These are phyloP conservation scores for Kodamaea kakaduensis DNA, from an alignment of 805 yeast genomes.

Conservation along the genomic window DNA sequence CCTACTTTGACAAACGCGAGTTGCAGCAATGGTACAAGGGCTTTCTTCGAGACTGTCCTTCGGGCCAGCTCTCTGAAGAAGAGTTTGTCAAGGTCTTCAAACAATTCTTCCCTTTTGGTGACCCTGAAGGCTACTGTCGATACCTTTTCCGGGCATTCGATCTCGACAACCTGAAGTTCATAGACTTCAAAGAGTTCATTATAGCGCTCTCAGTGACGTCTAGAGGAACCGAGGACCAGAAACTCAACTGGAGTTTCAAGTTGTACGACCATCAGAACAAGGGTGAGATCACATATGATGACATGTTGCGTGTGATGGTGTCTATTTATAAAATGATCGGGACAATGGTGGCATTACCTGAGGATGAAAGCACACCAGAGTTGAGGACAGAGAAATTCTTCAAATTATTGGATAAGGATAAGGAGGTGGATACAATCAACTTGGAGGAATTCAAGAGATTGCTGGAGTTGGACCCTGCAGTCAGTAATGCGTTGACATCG, in stretches of 20 bases:
- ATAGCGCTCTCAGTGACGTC: constrained; percentile 82
- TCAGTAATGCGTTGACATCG: constrained; percentile 69
- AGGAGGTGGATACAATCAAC: constrained; percentile 60
- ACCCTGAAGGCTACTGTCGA: constrained; percentile 86
- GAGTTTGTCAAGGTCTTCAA: constrained; percentile 90
- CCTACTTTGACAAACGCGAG: constrained; percentile 90
- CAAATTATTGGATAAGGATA: constrained; percentile 63
- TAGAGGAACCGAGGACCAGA: constrained; percentile 80
- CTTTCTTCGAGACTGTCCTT: constrained; percentile 88
- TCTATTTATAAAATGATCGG: constrained; percentile 96
- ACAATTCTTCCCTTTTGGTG: constrained; percentile 98
- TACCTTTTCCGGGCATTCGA: constrained; percentile 89
- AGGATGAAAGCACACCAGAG: constrained; percentile 91
- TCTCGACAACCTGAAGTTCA: constrained; percentile 69
- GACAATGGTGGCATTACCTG: constrained; percentile 81
- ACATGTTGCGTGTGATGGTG: constrained; percentile 71
- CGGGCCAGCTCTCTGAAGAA: constrained; percentile 78
- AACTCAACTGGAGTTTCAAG: constrained; percentile 84
- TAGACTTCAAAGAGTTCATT: constrained; percentile 91
- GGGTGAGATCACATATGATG: constrained; percentile 72
- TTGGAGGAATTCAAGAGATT: constrained; percentile 82
- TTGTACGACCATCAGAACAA: constrained; percentile 79
- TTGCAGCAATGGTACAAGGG: constrained; percentile 99
- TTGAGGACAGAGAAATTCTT: constrained; percentile 80
- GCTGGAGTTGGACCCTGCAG: constrained; percentile 72